Base-by-base conservation (phyloP, 1,139 yeast species). In the Scheffersomyces lignicola region DNA sequence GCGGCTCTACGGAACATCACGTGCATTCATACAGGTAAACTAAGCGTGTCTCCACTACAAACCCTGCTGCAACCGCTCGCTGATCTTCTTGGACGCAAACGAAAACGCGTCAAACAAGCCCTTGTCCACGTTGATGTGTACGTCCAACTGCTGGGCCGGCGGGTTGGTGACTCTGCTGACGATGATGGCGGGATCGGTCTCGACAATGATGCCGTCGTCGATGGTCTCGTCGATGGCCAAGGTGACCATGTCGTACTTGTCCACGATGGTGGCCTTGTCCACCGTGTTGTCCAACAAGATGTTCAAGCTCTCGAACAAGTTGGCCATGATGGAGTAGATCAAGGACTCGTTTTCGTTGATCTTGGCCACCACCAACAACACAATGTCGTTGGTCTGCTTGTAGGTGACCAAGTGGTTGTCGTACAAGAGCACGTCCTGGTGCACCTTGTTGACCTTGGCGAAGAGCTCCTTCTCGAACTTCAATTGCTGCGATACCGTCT, bases 141-240 rank as follows among this genome's bases (percentile, higher is more conserved):
- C 73, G 32, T 72, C 76, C 18, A 35, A 33, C 18, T 37, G 36
- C 40, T 51, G 56, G 28, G 58, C 47, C 23, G 97, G 96, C 20
- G 94, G 82, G 48, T 80, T 78, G 22, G 97, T 85, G 12, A 90
- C 96, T 60, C 98, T 76, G 13, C 95, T 78, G 5, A 90, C 92
- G 50, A 92, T 86, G 33, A 88, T 80, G 29, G 83, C 79, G 3
- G 95, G 81, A 53, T 92, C 97, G 27, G 89, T 83, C 61, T 92
- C 97, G 48, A 94, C 73, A 43, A 94, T 81, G 45, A 92, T 80
- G 18, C 97, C 96, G 49, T 86, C 94, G 57, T 92, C 98, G 38
- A 92, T 72, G 16, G 95, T 77, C 63, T 92, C 98, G 59, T 92
- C 98, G 32, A 90, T 76, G 7, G 95, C 88, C 58, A 92, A 75